A percentile compares a stretch with the other conserved stretches of the same genome.
Conservation (phyloP, 2,329 filamentous ascomycete species). For the Ceratocystis huliohia region DNA sequence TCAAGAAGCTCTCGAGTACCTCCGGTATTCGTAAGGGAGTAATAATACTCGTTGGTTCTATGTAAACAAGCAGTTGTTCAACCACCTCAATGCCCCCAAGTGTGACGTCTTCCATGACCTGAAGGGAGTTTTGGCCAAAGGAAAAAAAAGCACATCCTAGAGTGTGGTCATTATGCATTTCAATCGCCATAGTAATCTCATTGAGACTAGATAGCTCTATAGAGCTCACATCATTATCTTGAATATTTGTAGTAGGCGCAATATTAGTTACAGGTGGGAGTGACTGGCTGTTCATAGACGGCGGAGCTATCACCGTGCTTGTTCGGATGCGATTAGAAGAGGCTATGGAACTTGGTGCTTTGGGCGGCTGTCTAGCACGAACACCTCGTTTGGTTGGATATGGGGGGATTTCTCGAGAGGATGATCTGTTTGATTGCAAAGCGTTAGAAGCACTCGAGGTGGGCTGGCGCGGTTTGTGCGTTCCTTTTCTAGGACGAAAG, state of each 20-base stretch:
- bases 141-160: slow-evolving; percentile 80
- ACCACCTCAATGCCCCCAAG: slow-evolving; percentile 55
- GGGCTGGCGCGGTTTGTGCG: not conserved
- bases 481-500: not conserved
- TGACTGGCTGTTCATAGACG: not conserved
- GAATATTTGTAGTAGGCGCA: not conserved
- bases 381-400: not conserved
- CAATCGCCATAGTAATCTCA: slow-evolving; percentile 47
- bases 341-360: not conserved
- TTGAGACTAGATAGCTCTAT: not conserved
- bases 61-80: slow-evolving; percentile 45
- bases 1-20: slow-evolving; percentile 24
- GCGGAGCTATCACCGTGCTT: not conserved
- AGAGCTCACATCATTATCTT: not conserved
- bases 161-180: slow-evolving; percentile 55
- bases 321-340: not conserved
- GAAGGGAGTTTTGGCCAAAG: slow-evolving; percentile 54
- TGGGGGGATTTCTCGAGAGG: not conserved
- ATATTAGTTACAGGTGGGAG: not conserved
- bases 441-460: not conserved
- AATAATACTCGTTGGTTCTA: slow-evolving; percentile 44
- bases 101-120: slow-evolving; percentile 63
- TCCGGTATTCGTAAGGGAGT: slow-evolving; percentile 38
- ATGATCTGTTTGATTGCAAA: not conserved
- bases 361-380: not conserved